Evolutionary conservation across 1,139 yeast genomes (phyloP), one percentile per base, ranked within the genome.

Genomic region (Meyerozyma athensensis): DNA sequence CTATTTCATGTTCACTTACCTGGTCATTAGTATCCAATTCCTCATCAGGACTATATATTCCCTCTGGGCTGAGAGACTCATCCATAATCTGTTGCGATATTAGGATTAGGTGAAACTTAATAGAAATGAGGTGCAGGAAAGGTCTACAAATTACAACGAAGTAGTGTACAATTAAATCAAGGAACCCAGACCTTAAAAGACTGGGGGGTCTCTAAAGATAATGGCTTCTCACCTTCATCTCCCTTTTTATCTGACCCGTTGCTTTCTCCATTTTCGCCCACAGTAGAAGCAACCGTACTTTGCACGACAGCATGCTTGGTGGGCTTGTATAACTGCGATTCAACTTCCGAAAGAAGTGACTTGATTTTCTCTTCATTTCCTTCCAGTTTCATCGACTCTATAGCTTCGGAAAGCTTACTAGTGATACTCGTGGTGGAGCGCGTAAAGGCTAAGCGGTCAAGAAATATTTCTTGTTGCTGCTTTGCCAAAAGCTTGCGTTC

Each of bases 171-270:
- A 22, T 28, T 28, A 17, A 18, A 17, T 48, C 52, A 69, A 26
- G 75, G 75, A 34, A 84, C 85, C 97, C 97, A 89, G 48, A 86
- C 84, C 58, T 90, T 85, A 60, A 86, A 89, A 26, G 81, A 66
- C 58, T 85, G 94, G 3, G 96, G 96, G 12, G 86, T 73, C 48
- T 84, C 90, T 43, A 84, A 66, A 30, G 95, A 85, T 36, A 86
- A 70, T 7, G 96, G 96, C 53, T 81, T 80, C 35, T 75, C 53
- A 20, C 64, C 65, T 16, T 53, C 61, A 39, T 48, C 54, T 3
- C 28, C 28, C 36, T 47, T 43, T 10, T 44, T 38, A 8, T 32
- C 19, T 36, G 39, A 28, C 33, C 42, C 40, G 12, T 47, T 53
- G 48, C 35, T 54, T 36, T 23, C 42, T 19, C 33, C 45, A 24